A percentile compares a stretch with the other conserved stretches of the same genome.
Evolutionary conservation across 495 filamentous ascomycete species (phyloP).

Genomic region (Platismatia glauca): DNA sequence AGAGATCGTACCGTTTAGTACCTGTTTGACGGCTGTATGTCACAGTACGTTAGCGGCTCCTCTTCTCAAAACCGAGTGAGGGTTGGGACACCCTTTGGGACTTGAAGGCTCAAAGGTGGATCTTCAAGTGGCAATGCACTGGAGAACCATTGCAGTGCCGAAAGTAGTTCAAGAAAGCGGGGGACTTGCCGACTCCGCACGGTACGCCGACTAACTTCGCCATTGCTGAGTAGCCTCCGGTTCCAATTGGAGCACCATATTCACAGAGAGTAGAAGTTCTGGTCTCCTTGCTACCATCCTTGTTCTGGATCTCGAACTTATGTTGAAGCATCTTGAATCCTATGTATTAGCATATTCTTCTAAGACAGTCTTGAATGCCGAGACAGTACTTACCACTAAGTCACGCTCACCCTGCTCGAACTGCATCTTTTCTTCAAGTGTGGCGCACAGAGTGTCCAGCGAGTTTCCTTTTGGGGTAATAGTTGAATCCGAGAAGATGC

Average conservation of each 20-base stretch:
- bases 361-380: not conserved
- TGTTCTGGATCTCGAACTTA: slow-evolving; percentile 81
- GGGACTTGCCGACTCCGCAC: slow-evolving; percentile 30
- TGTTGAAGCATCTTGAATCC: slow-evolving; percentile 64
- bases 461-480: slow-evolving; percentile 71
- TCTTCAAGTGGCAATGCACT: not conserved
- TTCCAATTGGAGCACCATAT: slow-evolving; percentile 64
- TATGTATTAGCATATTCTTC: not conserved
- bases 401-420: slow-evolving; percentile 79
- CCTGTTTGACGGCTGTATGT: slow-evolving; percentile 57
- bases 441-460: slow-evolving; percentile 82
- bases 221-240: slow-evolving; percentile 75
- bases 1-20: slow-evolving; percentile 71
- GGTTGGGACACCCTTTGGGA: not conserved
- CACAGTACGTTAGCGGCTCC: not conserved
- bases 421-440: slow-evolving; percentile 85
- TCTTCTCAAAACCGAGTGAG: not conserved
- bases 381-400: slow-evolving; percentile 36
- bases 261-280: slow-evolving; percentile 74
- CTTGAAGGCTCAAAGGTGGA: not conserved
- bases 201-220: slow-evolving; percentile 71
- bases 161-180: no score
- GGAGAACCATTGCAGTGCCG: not conserved
- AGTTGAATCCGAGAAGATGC: slow-evolving; percentile 69
- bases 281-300: slow-evolving; percentile 65